Conservation (phyloP, 116 monocot genomes). For the Phalaenopsis hybrid region DNA sequence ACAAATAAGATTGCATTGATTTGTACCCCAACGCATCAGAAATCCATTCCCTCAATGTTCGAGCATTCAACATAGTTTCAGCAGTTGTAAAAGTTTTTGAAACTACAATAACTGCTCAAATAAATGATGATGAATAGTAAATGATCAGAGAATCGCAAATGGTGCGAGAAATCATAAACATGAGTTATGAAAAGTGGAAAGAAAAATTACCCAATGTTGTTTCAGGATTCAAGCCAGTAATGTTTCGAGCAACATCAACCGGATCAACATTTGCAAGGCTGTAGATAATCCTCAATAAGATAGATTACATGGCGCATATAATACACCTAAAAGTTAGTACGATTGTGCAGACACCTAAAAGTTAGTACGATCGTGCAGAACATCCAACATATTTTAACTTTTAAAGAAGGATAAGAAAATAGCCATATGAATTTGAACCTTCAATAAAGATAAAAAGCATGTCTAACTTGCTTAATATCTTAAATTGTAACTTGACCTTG, state of each 20-base stretch:
- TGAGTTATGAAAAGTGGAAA: slow-evolving; percentile 1
- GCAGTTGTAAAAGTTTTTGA: slow-evolving; percentile 98
- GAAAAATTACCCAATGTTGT: slow-evolving; percentile 66
- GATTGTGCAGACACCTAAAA: not conserved
- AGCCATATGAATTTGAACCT: not conserved
- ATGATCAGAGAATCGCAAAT: not conserved
- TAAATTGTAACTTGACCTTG: not conserved
- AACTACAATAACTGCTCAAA: slow-evolving; percentile 76
- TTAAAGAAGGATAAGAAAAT: not conserved
- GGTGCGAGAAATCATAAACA: not conserved
- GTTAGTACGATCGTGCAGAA: not conserved
- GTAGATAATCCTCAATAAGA: not conserved
- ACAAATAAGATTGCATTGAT: not conserved
- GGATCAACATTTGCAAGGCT: slow-evolving; percentile 99
- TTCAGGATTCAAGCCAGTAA: slow-evolving; percentile 77
- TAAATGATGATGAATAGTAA: not conserved
- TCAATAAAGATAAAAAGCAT: not conserved
- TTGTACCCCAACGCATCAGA: slow-evolving; percentile 63
- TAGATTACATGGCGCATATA: not conserved
- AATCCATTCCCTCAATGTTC: slow-evolving; percentile 93
- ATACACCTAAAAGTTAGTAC: not conserved
- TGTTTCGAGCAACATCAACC: slow-evolving; percentile 76
- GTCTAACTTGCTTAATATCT: not conserved
- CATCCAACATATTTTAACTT: not conserved
- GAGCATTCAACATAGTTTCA: slow-evolving; percentile 98